A percentile compares a stretch with the other conserved stretches of the same genome.
Evolutionary conservation across 108 stramenopile species (phyloP).

Genomic region (Nitzschia inconspicua): DNA sequence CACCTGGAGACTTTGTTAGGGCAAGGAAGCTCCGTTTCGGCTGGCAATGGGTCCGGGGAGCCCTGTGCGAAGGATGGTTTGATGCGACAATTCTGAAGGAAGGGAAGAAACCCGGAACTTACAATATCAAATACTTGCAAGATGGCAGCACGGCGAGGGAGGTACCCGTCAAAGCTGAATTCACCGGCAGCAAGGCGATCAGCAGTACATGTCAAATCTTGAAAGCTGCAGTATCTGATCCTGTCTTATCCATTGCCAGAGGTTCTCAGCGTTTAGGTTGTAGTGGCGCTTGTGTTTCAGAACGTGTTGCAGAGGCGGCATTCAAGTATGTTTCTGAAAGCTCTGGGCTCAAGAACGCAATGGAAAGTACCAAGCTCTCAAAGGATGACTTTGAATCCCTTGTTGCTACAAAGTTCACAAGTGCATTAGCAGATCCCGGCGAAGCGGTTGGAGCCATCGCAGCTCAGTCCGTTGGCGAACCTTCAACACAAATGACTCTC

Average conservation of each 20-base stretch:
- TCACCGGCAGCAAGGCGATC: slow-evolving; percentile 45
- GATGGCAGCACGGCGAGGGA: slow-evolving; percentile 48
- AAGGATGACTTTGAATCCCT: slow-evolving; percentile 51
- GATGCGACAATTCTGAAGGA: slow-evolving; percentile 64
- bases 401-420: slow-evolving; percentile 89
- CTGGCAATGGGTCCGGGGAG: slow-evolving; percentile 67
- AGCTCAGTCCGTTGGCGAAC: slow-evolving; percentile 96
- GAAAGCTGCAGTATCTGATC: slow-evolving; percentile 68
- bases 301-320: slow-evolving; percentile 67
- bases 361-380: slow-evolving; percentile 55
- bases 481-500: slow-evolving; percentile 99
- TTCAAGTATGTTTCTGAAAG: slow-evolving; percentile 42
- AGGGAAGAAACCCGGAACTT: slow-evolving; percentile 28
- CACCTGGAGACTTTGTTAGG: slow-evolving; percentile 56
- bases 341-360: slow-evolving; percentile 44
- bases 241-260: slow-evolving; percentile 54
- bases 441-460: slow-evolving; percentile 99
- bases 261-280: slow-evolving; percentile 67
- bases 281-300: slow-evolving; percentile 84
- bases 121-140: slow-evolving; percentile 64
- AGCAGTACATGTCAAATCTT: slow-evolving; percentile 62
- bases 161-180: slow-evolving; percentile 62
- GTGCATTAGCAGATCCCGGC: slow-evolving; percentile 92
- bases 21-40: slow-evolving; percentile 66
- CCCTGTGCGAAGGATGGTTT: slow-evolving; percentile 83